These are phyloP conservation scores for Aeschynomene evenia DNA, from an alignment of 306 rosid genomes.

Conservation along the genomic window DNA sequence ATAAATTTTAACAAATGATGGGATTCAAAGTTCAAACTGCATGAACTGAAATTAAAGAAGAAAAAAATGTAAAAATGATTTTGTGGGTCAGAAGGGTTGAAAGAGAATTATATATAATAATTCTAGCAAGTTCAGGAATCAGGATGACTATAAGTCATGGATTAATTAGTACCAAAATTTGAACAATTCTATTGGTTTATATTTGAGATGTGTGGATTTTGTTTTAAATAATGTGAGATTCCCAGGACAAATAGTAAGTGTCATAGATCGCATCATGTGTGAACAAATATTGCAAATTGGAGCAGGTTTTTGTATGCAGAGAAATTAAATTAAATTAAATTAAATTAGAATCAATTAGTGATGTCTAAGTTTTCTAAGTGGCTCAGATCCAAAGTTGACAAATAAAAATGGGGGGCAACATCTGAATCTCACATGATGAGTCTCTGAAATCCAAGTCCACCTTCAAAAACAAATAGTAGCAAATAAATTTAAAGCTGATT, in stretches of 20 bases:
- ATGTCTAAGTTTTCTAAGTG: slow-evolving; percentile 15
- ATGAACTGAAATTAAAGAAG: not conserved
- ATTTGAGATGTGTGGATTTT: slow-evolving; percentile 9
- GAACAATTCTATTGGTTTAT: not conserved
- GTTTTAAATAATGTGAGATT: slow-evolving; percentile 32
- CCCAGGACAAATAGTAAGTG: slow-evolving; percentile 41
- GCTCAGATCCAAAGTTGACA: slow-evolving; percentile 42
- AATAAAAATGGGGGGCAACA: slow-evolving; percentile 22
- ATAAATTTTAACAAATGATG: not conserved
- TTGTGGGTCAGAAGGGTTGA: slow-evolving; percentile 16
- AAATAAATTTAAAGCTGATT: slow-evolving; percentile 15
- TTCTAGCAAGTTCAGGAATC: not conserved
- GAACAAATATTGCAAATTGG: slow-evolving; percentile 15
- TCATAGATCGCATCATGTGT: slow-evolving; percentile 45
- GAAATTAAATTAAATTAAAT: no score
- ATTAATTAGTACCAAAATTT: not conserved
- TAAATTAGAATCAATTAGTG: slow-evolving; percentile 19
- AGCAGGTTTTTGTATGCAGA: slow-evolving; percentile 34
- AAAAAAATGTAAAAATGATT: slow-evolving; percentile 20
- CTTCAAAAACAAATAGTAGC: not conserved
- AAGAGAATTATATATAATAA: not conserved
- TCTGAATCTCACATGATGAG: slow-evolving; percentile 31
- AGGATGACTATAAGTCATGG: slow-evolving; percentile 5
- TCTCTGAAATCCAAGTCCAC: slow-evolving; percentile 25
- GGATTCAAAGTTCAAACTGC: slow-evolving; percentile 18